Conservation (phyloP, 345 rosid genomes). For the Moringa oleifera region DNA sequence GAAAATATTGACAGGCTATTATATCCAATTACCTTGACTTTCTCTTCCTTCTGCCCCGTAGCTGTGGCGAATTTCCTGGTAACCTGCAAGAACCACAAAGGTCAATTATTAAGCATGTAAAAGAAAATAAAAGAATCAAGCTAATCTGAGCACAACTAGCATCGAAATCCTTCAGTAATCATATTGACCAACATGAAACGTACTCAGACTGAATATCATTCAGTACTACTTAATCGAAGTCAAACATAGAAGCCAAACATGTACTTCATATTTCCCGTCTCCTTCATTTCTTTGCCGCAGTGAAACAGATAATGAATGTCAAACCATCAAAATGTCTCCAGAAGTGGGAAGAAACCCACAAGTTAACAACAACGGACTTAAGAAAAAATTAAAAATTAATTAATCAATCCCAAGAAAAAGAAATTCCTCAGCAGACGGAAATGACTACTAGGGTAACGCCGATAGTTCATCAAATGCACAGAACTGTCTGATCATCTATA, state of each 20-base stretch:
- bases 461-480: neutral
- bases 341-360: too few species aligned
- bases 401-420: neutral
- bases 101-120: neutral
- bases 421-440: neutral
- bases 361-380: neutral
- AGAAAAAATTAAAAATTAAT: too few species aligned
- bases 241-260: too few species aligned
- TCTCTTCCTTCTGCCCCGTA: slow-evolving; percentile 33
- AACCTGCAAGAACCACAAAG: slow-evolving; percentile 34
- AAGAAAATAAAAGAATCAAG: neutral
- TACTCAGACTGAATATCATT: neutral
- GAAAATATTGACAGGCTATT: neutral
- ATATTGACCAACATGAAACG: neutral
- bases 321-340: neutral
- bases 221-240: neutral
- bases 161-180: neutral
- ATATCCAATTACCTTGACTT: slow-evolving; percentile 54
- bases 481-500: neutral
- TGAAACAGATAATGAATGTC: neutral
- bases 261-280: too few species aligned
- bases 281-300: neutral
- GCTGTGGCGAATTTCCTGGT: slow-evolving; percentile 51
- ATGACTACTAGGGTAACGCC: neutral
- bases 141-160: neutral